These are phyloP conservation scores for Rutstroemia sp. DNA, from an alignment of 2,329 filamentous ascomycete species.

Conservation along the genomic window DNA sequence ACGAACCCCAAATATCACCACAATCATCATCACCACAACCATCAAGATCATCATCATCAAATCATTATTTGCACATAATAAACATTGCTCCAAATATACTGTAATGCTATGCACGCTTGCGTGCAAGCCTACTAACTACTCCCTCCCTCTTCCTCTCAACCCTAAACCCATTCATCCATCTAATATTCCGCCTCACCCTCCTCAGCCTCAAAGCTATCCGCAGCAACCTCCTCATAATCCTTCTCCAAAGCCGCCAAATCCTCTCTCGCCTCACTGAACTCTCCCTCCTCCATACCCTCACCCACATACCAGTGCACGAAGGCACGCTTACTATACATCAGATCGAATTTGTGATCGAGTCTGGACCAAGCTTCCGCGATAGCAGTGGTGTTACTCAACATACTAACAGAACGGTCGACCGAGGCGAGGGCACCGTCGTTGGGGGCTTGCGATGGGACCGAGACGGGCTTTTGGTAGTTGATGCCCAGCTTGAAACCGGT, in stretches of 20 bases:
- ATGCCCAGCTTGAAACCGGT: slow-evolving; percentile 65
- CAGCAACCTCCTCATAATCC: slow-evolving; percentile 58
- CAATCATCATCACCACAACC: too few species aligned
- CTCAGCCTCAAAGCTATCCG: slow-evolving; percentile 44
- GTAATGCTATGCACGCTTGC: too few species aligned
- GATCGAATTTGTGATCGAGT: slow-evolving; percentile 60
- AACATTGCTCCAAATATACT: too few species aligned
- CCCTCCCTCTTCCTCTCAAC: too few species aligned
- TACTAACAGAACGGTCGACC: slow-evolving; percentile 49
- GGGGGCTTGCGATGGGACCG: slow-evolving; percentile 36
- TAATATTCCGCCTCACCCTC: slow-evolving; percentile 37
- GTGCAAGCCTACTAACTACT: too few species aligned
- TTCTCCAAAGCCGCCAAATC: slow-evolving; percentile 58
- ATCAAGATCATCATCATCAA: too few species aligned
- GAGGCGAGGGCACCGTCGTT: slow-evolving; percentile 42
- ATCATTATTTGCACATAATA: too few species aligned
- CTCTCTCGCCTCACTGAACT: slow-evolving; percentile 59
- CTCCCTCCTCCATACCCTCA: slow-evolving; percentile 64
- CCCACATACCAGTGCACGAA: slow-evolving; percentile 69
- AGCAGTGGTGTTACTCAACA: slow-evolving; percentile 61
- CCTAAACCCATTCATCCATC: neutral
- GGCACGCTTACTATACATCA: slow-evolving; percentile 63
- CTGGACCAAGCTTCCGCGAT: slow-evolving; percentile 59
- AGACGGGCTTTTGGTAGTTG: slow-evolving; percentile 53
- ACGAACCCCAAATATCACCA: too few species aligned